Conservation (phyloP, 371 early-diverging fungal species). For the Mycotypha africana region DNA sequence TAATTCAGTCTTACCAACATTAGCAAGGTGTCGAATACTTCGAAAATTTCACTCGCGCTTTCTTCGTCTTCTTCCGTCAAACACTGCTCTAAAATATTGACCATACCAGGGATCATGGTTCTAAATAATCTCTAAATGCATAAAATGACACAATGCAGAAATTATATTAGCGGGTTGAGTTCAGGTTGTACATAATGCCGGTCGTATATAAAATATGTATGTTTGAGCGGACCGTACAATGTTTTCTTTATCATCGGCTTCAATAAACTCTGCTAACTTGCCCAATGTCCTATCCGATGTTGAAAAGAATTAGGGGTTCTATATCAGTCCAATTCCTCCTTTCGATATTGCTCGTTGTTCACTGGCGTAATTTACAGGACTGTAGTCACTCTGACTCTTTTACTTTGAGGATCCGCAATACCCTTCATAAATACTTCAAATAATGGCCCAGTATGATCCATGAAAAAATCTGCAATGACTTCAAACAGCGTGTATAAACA, state of each 20-base stretch:
- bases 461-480: slow-evolving; percentile 65
- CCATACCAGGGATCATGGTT: slow-evolving; percentile 77
- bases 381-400: slow-evolving; percentile 71
- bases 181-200: too few relatives aligned
- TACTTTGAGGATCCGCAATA: slow-evolving; percentile 76
- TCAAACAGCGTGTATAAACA: slow-evolving; percentile 80
- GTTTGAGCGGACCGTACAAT: too few relatives aligned
- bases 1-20: slow-evolving; percentile 53
- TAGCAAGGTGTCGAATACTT: slow-evolving; percentile 77
- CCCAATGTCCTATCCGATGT: too few relatives aligned
- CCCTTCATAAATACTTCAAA: slow-evolving; percentile 66
- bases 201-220: too few relatives aligned
- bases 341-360: too few relatives aligned
- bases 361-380: too few relatives aligned
- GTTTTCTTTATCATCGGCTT: slow-evolving; percentile 59
- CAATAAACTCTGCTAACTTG: slow-evolving; percentile 81
- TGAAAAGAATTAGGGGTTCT: too few relatives aligned
- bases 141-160: too few relatives aligned
- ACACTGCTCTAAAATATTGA: slow-evolving; percentile 72
- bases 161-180: too few relatives aligned
- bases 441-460: slow-evolving; percentile 56
- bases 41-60: slow-evolving; percentile 71
- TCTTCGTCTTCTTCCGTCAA: slow-evolving; percentile 68
- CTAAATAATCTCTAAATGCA: slow-evolving; percentile 53
- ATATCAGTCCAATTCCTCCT: too few relatives aligned